phyloP scores from a whole-genome alignment of 345 rosid species.

The Linum lewisii region DNA sequence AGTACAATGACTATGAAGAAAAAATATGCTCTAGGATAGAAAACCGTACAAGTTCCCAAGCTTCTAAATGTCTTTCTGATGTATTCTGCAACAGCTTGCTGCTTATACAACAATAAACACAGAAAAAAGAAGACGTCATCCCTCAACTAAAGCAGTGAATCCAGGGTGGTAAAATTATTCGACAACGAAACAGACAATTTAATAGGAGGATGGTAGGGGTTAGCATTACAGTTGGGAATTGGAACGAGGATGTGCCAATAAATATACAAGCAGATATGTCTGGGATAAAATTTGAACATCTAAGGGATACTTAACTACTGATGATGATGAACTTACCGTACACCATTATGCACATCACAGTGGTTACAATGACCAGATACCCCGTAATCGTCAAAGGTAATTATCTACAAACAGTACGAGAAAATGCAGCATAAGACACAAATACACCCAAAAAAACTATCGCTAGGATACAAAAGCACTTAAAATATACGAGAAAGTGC shows the following conservation, averaged over 20 bases:
- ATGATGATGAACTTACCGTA: constrained; percentile 34
- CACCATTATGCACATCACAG: constrained; percentile 56
- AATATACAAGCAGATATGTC: too few relatives aligned
- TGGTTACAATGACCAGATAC: constrained; percentile 89
- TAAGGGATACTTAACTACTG: too few relatives aligned
- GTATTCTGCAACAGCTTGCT: constrained; percentile 41
- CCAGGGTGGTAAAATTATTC: too few relatives aligned
- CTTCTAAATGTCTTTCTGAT: constrained; percentile 42
- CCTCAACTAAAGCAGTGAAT: too few relatives aligned
- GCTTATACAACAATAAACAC: constrained; percentile 15
- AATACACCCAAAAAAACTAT: not conserved
- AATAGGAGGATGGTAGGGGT: too few relatives aligned
- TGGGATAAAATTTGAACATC: too few relatives aligned
- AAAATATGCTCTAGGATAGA: not conserved
- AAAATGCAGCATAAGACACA: not conserved
- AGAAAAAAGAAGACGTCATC: too few relatives aligned
- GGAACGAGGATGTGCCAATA: too few relatives aligned
- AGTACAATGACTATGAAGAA: constrained; percentile 1
- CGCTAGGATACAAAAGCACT: too few relatives aligned
- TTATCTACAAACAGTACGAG: constrained; percentile 33
- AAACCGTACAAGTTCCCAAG: constrained; percentile 69
- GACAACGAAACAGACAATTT: too few relatives aligned
- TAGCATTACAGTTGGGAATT: too few relatives aligned
- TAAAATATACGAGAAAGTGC: not conserved
- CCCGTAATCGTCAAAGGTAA: constrained; percentile 68